A percentile compares a stretch with the other conserved stretches of the same genome.
Evolutionary conservation across 345 rosid genomes (phyloP).

Genomic region (Euphorbia pulcherrima): DNA sequence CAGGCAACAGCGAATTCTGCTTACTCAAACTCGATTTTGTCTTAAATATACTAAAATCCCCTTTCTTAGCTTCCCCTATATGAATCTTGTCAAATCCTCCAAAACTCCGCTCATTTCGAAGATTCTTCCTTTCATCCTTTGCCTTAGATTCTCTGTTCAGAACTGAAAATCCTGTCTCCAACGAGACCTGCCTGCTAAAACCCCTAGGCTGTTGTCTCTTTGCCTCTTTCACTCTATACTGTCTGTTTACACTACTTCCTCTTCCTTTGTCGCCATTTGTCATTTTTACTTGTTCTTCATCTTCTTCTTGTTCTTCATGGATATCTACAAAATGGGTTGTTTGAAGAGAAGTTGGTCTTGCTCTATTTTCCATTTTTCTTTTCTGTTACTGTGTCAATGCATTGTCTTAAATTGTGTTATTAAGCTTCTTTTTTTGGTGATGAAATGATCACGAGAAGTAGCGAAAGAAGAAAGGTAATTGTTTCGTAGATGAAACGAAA

Average conservation of each 20-base stretch:
- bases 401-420: neutral
- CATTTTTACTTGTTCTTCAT: slow-evolving; percentile 24
- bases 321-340: slow-evolving; percentile 55
- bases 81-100: slow-evolving; percentile 76
- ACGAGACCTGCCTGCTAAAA: slow-evolving; percentile 71
- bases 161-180: slow-evolving; percentile 83
- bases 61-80: slow-evolving; percentile 48
- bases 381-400: neutral
- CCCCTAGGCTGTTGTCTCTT: slow-evolving; percentile 40
- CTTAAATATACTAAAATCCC: slow-evolving; percentile 68
- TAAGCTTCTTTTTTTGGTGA: neutral
- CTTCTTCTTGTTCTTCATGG: slow-evolving; percentile 50
- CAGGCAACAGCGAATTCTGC: slow-evolving; percentile 74
- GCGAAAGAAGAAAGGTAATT: neutral
- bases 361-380: slow-evolving; percentile 19
- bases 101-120: slow-evolving; percentile 78
- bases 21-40: slow-evolving; percentile 73
- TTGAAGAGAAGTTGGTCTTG: slow-evolving; percentile 17
- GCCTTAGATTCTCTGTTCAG: slow-evolving; percentile 49
- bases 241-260: slow-evolving; percentile 27
- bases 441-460: slow-evolving; percentile 32
- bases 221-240: slow-evolving; percentile 34
- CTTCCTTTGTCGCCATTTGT: slow-evolving; percentile 29
- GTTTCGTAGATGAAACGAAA: slow-evolving; percentile 24
- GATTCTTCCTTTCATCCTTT: slow-evolving; percentile 48